Evolutionary conservation across 2,329 filamentous ascomycete species (phyloP), one percentile per base, ranked within the genome.

Genomic region (Biscogniauxia marginata): DNA sequence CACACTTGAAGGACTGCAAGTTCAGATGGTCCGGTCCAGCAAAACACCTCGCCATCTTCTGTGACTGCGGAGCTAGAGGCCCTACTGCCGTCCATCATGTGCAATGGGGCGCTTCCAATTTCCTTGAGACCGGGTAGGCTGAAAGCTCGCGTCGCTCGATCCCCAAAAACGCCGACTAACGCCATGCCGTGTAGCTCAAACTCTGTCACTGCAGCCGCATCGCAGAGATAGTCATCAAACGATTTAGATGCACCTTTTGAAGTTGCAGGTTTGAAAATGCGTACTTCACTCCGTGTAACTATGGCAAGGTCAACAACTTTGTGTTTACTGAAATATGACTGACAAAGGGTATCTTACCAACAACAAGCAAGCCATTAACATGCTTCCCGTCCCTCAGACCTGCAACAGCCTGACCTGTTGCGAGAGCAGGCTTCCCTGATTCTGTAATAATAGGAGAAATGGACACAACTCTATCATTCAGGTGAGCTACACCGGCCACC

Each of bases 231-330:
- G 63, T 90, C 86, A 66, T 96, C 92, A 74, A 95, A 98, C 1
- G 87, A 86, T 66, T 95, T 96, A 54, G 92, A 90, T 0, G 93
- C 93, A n/a, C 93, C 95, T 74, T 96, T 98, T 19, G 87, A 81
- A 1, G 84, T 84, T 2, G 91, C 87, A 0, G 95, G 93, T 62
- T 87, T 90, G 79, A 97, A 96, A 49, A 99, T 86, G 54, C 93
- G 86, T n/a, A 87, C 88, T 65, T 92, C 91, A 1, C 87, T 90
- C 71, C 82, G 78, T 1, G 82, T 84, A 1, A 82, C 72, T 93
- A 64, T 64, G 18, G 2, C 3, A 30, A 21, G 50, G 54, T 77
- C 61, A 75, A 71, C 53, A 39, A 20, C 9, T 21, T 34, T 55
- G 54, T 49, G 23, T 13, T 18, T 34, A 1, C 16, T n/a, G 44